Conservation (phyloP, 1,284 basidiomycete species). For the Hymenochaete sp. region DNA sequence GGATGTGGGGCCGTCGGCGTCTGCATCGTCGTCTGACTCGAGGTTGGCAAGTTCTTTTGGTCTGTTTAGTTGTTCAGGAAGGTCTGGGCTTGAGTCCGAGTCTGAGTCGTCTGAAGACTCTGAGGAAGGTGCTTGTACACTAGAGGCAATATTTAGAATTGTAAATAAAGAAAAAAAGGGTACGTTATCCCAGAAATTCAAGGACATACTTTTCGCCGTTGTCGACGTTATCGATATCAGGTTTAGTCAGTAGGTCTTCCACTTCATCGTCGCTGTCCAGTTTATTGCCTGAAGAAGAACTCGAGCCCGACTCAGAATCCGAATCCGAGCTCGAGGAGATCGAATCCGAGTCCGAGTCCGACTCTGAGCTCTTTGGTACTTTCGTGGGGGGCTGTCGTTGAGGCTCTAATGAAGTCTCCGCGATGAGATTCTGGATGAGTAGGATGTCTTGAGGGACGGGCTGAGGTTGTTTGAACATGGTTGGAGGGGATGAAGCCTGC, state of each 20-base stretch:
- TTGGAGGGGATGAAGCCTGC: too few relatives aligned
- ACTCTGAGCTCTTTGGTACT: too few relatives aligned
- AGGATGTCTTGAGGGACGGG: constrained; percentile 60
- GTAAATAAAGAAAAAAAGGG: background rate
- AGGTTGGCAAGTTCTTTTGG: constrained; percentile 13
- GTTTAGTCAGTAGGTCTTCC: constrained; percentile 28
- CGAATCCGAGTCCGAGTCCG: constrained; percentile 13
- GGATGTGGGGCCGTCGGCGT: constrained; percentile 18
- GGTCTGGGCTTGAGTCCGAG: constrained; percentile 11
- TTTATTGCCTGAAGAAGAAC: constrained; percentile 44
- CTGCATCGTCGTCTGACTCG: constrained; percentile 26
- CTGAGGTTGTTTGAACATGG: constrained; percentile 50
- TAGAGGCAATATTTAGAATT: constrained; percentile 2
- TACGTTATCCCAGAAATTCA: background rate
- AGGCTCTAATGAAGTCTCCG: too few relatives aligned
- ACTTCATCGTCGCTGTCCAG: constrained; percentile 57
- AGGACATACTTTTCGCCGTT: background rate
- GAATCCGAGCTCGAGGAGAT: constrained; percentile 38
- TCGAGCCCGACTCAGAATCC: too few relatives aligned
- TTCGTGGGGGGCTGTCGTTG: too few relatives aligned
- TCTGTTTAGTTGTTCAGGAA: constrained; percentile 7
- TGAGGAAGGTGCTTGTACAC: background rate
- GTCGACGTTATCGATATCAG: too few relatives aligned
- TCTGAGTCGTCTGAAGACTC: constrained; percentile 15
- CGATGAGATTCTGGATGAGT: constrained; percentile 60